Evolutionary conservation across 129 eudicot genomes (phyloP), one percentile per base, ranked within the genome.

Genomic region (Flaveria sonorensis): DNA sequence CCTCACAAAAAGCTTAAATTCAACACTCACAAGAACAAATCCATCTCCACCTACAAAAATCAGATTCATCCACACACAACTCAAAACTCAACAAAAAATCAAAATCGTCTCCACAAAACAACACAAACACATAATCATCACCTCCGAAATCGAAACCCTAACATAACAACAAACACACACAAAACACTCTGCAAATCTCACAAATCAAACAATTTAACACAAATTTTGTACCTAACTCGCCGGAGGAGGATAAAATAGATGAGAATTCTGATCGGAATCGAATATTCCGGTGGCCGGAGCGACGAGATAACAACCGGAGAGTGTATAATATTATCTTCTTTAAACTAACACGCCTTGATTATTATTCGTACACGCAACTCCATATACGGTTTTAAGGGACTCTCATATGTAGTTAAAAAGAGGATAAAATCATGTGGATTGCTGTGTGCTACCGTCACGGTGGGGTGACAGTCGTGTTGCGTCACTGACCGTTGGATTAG

Each of bases 351-450:
- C 47, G 59, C 45, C 16, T 48, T 47, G 64, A 68, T 64, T 55
- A 42, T 59, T 59, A 59, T 68, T 53, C 68, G 75, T 68, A 77
- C 81, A 77, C 81, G 81, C 81, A 77, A 77, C 50, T 77, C 12
- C 47, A 13, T 75, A 68, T 65, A 39, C 63, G 21, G 47, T 75
- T 75, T 23, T 30, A 30, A 30, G 36, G 36, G 36, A 30, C 36
- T 30, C 32, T 3, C 36, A 3, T 30, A 18, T 52, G 53, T 24
- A 57, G 32, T 18, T 76, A 51, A 73, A 50, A 30, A 20, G 16
- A 47, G 63, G 79, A 75, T 64, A 75, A 64, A 63, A 64, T 73
- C 61, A 64, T 43, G 30, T 51, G 47, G 72, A 19, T 26, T 75
- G 79, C 79, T 75, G 47, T 43, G 2, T 43, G 47, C 47, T 43